Conservation (phyloP, 2,329 filamentous ascomycete species). For the Aspergillus fijiensis region DNA sequence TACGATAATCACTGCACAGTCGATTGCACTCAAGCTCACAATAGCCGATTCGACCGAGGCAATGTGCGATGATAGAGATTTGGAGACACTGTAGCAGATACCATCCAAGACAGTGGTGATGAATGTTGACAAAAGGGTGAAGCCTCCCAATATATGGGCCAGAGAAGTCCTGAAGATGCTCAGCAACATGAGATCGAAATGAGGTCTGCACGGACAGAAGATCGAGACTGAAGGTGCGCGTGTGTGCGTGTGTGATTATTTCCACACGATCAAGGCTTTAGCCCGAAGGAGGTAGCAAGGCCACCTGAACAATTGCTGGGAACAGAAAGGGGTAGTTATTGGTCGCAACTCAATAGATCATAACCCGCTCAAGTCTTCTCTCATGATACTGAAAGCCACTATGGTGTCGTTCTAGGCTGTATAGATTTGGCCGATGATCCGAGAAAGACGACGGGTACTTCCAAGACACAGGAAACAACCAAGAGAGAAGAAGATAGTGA, state of each 20-base stretch:
- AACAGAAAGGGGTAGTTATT: background rate
- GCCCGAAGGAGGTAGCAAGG: background rate
- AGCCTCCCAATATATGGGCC: slow-evolving; percentile 27
- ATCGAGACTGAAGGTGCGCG: background rate
- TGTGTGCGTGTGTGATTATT: background rate
- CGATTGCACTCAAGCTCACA: slow-evolving; percentile 26
- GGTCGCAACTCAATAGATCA: background rate
- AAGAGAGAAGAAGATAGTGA: slow-evolving; percentile 3
- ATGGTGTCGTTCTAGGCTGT: background rate
- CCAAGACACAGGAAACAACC: background rate
- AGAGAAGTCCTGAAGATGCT: slow-evolving; percentile 12
- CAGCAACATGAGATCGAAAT: background rate
- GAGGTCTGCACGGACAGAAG: background rate
- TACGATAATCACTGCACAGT: slow-evolving; percentile 22
- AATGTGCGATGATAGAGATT: slow-evolving; percentile 16
- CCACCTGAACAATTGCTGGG: background rate
- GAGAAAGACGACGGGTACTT: background rate
- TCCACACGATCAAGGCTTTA: background rate
- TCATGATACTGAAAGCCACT: background rate
- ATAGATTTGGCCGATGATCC: background rate
- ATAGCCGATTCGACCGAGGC: slow-evolving; percentile 25
- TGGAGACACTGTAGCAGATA: slow-evolving; percentile 27
- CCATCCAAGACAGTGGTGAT: slow-evolving; percentile 32
- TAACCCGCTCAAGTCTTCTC: background rate
- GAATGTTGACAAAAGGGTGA: slow-evolving; percentile 24